Conservation (phyloP, 1,284 basidiomycete genomes). For the Uromyces viciae-fabae region DNA sequence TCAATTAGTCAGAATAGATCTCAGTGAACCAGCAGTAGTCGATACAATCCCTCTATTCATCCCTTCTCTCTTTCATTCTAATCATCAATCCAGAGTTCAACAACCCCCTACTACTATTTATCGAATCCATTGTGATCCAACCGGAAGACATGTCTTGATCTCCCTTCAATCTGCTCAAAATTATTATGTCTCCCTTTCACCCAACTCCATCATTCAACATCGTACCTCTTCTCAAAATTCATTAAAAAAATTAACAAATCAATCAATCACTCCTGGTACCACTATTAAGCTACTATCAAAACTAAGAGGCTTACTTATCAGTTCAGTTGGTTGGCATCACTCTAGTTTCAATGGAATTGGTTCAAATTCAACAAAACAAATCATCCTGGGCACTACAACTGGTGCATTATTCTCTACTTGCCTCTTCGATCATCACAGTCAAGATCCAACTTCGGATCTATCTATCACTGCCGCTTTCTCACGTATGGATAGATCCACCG, state of each 20-base stretch:
- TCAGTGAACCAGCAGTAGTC: slow-evolving; percentile 34
- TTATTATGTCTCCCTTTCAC: slow-evolving; percentile 69
- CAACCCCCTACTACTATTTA: slow-evolving; percentile 25
- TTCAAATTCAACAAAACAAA: slow-evolving; percentile 67
- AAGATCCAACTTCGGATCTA: slow-evolving; percentile 82
- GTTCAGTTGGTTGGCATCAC: slow-evolving; percentile 91
- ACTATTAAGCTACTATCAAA: slow-evolving; percentile 72
- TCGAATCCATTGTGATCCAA: slow-evolving; percentile 78
- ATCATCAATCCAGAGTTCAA: not conserved
- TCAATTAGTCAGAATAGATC: slow-evolving; percentile 36
- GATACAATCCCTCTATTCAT: slow-evolving; percentile 33
- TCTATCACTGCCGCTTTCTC: slow-evolving; percentile 59
- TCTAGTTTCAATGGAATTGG: slow-evolving; percentile 59
- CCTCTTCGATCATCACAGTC: slow-evolving; percentile 77
- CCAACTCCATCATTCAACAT: slow-evolving; percentile 20
- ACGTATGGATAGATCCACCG: slow-evolving; percentile 54
- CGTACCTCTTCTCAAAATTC: slow-evolving; percentile 55
- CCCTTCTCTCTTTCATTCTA: slow-evolving; percentile 23
- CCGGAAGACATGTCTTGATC: slow-evolving; percentile 80
- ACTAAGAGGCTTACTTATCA: slow-evolving; percentile 75
- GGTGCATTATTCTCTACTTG: slow-evolving; percentile 76
- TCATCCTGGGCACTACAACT: slow-evolving; percentile 80
- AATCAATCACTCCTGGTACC: slow-evolving; percentile 55
- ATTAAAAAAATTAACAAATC: slow-evolving; percentile 58
- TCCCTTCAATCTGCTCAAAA: slow-evolving; percentile 84